A percentile compares a stretch with the other conserved stretches of the same genome.
Conservation (phyloP, 1,284 basidiomycete genomes). For the Kwoniella shivajii region DNA sequence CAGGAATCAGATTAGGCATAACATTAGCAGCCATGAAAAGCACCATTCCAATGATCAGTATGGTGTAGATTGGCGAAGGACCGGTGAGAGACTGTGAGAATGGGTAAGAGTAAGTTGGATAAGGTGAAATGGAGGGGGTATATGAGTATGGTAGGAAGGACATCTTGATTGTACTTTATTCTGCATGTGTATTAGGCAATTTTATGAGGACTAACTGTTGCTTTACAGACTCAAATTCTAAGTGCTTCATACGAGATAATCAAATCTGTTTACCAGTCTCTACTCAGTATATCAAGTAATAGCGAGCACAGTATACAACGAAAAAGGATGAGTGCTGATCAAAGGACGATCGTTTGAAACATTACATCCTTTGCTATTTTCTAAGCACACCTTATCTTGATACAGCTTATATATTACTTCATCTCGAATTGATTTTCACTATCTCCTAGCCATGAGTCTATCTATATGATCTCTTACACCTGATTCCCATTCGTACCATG, state of each 20-base stretch:
- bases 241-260: too few relatives aligned
- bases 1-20: conserved; percentile 34
- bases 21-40: conserved; percentile 39
- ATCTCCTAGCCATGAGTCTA: conserved; percentile 19
- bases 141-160: conserved; percentile 7
- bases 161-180: background rate
- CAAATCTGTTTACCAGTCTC: too few relatives aligned
- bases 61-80: conserved; percentile 34
- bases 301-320: too few relatives aligned
- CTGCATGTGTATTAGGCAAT: background rate
- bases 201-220: too few relatives aligned
- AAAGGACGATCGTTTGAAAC: background rate
- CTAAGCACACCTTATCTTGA: background rate
- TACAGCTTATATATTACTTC: background rate
- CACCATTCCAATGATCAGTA: conserved; percentile 41
- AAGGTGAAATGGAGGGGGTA: conserved; percentile 5
- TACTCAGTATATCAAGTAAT: too few relatives aligned
- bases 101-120: conserved; percentile 14
- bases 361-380: background rate
- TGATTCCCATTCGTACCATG: conserved; percentile 50
- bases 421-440: background rate
- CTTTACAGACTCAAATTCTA: too few relatives aligned
- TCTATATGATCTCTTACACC: conserved; percentile 37
- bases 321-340: background rate
- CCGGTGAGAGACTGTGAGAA: conserved; percentile 4